Conservation (phyloP, 2,329 filamentous ascomycete genomes). For the Didymella pinodella region DNA sequence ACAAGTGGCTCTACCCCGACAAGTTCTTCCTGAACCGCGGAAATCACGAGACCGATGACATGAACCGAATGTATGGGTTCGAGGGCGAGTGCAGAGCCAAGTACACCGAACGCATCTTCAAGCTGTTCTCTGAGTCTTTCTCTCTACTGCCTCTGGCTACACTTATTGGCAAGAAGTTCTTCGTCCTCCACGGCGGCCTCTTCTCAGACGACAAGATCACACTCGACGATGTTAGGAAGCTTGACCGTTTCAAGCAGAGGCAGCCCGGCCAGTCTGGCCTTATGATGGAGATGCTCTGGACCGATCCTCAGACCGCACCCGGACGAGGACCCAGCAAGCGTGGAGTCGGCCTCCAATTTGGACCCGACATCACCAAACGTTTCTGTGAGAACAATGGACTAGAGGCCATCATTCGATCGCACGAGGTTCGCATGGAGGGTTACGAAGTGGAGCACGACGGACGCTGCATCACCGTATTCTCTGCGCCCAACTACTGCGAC, state of each 20-base stretch:
- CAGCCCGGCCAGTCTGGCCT: conserved; percentile 92
- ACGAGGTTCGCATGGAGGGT: conserved; percentile 99
- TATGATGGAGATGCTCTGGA: conserved; percentile 99
- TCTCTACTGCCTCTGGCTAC: conserved; percentile 92
- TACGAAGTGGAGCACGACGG: conserved; percentile 98
- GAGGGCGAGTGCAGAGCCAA: conserved; percentile 98
- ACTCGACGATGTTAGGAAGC: conserved; percentile 90
- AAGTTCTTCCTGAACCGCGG: conserved; percentile 95
- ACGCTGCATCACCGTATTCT: conserved; percentile 98
- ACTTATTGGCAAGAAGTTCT: conserved; percentile 86
- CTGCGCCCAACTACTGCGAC: conserved; percentile 96
- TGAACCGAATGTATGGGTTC: conserved; percentile 98
- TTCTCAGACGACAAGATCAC: conserved; percentile 96
- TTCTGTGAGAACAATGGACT: conserved; percentile 97
- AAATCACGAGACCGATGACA: conserved; percentile 98
- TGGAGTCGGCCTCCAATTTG: conserved; percentile 95
- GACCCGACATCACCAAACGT: conserved; percentile 91
- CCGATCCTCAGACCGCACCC: conserved; percentile 85
- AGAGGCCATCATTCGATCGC: conserved; percentile 93
- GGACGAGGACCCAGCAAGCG: conserved; percentile 95
- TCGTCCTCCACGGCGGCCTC: conserved; percentile 91
- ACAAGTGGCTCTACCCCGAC: conserved; percentile 92
- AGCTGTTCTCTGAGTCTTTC: conserved; percentile 97
- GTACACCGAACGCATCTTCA: conserved; percentile 95
- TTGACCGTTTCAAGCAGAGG: conserved; percentile 87